Evolutionary conservation across 2,329 filamentous ascomycete species (phyloP).

Genomic region (Trichophyton mentagrophytes): DNA sequence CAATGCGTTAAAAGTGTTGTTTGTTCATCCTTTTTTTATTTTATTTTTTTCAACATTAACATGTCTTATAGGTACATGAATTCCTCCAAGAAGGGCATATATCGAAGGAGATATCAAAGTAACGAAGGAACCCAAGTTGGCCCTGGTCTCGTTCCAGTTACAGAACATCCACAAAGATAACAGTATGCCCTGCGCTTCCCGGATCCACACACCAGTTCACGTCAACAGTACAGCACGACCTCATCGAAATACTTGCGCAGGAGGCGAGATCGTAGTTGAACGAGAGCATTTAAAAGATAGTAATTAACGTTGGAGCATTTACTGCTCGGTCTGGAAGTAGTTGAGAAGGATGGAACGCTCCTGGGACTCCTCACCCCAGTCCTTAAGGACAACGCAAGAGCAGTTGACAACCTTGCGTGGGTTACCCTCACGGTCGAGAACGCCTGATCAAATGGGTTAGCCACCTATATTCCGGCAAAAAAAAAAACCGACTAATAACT

Average conservation of each 20-base stretch:
- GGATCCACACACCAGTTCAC: not conserved
- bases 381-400: conserved; percentile 98
- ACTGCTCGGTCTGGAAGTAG: conserved; percentile 88
- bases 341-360: conserved; percentile 98
- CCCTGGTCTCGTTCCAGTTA: not conserved
- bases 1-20: not conserved
- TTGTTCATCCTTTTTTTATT: not conserved
- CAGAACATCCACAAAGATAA: not conserved
- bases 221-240: not conserved
- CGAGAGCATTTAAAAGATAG: not conserved
- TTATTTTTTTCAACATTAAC: not conserved
- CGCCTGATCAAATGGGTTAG: conserved; percentile 45
- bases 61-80: conserved; percentile 1
- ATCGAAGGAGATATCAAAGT: not conserved
- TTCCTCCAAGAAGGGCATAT: not conserved
- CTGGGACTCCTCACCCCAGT: conserved; percentile 99
- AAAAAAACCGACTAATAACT: conserved; percentile 2
- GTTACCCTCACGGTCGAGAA: conserved; percentile 98
- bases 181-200: not conserved
- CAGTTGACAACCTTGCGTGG: conserved; percentile 99
- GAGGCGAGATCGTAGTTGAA: not conserved
- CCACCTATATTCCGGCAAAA: not conserved
- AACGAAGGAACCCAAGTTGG: not conserved
- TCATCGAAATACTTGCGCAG: not conserved
- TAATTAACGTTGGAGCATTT: conserved; percentile 16